Percentiles rank a stretch among this genome's conserved stretches.
Evolutionary conservation across 169 alveolate genomes (phyloP).

Genomic region (Neospora caninum): DNA sequence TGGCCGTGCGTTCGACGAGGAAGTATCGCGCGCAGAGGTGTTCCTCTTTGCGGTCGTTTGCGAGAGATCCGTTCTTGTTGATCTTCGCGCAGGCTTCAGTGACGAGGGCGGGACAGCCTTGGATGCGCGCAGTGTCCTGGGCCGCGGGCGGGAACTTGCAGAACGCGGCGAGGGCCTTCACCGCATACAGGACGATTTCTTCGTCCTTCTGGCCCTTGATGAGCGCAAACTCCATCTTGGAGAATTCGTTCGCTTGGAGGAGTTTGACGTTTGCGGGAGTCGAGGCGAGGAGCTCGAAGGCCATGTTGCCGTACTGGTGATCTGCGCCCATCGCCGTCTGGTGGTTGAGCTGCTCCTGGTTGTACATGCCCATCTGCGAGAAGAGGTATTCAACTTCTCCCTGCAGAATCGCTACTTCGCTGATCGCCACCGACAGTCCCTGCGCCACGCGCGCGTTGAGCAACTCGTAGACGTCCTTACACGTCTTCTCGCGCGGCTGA

Average conservation of each 20-base stretch:
- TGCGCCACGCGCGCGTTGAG: slow-evolving; percentile 58
- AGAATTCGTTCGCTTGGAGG: slow-evolving; percentile 63
- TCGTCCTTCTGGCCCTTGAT: slow-evolving; percentile 65
- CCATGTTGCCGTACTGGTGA: slow-evolving; percentile 70
- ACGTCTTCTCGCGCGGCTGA: slow-evolving; percentile 70
- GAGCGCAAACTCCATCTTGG: slow-evolving; percentile 53
- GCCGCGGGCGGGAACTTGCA: slow-evolving; percentile 65
- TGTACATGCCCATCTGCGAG: slow-evolving; percentile 58
- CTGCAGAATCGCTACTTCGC: slow-evolving; percentile 64
- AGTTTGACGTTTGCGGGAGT: slow-evolving; percentile 56
- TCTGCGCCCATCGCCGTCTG: slow-evolving; percentile 66
- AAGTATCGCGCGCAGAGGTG: slow-evolving; percentile 58
- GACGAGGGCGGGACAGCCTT: slow-evolving; percentile 61
- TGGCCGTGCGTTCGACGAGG: slow-evolving; percentile 68
- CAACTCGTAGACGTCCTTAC: slow-evolving; percentile 66
- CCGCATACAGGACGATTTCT: slow-evolving; percentile 65
- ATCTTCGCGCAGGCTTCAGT: slow-evolving; percentile 50
- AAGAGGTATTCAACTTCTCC: slow-evolving; percentile 65
- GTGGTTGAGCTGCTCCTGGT: slow-evolving; percentile 53
- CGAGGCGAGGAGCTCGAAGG: slow-evolving; percentile 59
- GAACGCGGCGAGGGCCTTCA: slow-evolving; percentile 60
- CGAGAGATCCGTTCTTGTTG: slow-evolving; percentile 29
- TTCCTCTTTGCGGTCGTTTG: slow-evolving; percentile 64
- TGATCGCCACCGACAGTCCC: slow-evolving; percentile 59
- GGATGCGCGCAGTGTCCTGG: slow-evolving; percentile 63